Evolutionary conservation across 2,329 filamentous ascomycete genomes (phyloP).

Genomic region (Orbilia brochopaga): DNA sequence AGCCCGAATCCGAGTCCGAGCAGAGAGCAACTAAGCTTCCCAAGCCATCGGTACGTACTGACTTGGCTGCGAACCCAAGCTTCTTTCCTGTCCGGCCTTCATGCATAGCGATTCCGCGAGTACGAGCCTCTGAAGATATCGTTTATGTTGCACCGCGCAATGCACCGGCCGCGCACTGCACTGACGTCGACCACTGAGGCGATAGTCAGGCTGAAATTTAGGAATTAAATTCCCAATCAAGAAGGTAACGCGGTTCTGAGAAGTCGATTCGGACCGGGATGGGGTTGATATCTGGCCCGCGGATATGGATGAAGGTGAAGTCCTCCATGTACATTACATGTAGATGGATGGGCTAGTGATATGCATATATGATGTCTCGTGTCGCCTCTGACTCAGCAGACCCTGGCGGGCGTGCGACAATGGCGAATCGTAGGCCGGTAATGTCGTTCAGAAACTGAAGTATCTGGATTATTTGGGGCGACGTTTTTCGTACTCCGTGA

Average conservation of each 20-base stretch:
- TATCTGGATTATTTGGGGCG: no score
- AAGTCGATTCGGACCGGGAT: no score
- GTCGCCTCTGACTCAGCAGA: no score
- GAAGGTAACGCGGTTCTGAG: background rate
- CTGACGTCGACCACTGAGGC: background rate
- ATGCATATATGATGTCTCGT: background rate
- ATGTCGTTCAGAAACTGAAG: no score
- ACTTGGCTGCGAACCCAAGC: constrained; percentile 4
- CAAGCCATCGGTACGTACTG: constrained; percentile 6
- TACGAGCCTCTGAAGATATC: background rate
- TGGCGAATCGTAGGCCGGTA: no score
- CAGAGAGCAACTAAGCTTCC: constrained; percentile 5
- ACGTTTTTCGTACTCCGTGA: no score
- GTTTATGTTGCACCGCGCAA: background rate
- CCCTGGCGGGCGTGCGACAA: no score
- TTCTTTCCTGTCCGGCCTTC: background rate
- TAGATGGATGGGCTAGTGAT: background rate
- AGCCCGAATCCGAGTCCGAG: background rate
- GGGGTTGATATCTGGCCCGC: background rate
- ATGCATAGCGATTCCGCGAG: background rate
- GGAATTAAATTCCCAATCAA: background rate
- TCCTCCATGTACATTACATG: no score
- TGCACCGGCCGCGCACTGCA: background rate
- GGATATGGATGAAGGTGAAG: background rate
- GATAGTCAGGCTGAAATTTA: background rate